Conservation (phyloP, 2,329 filamentous ascomycete species). For the Colletotrichum endophyticum region DNA sequence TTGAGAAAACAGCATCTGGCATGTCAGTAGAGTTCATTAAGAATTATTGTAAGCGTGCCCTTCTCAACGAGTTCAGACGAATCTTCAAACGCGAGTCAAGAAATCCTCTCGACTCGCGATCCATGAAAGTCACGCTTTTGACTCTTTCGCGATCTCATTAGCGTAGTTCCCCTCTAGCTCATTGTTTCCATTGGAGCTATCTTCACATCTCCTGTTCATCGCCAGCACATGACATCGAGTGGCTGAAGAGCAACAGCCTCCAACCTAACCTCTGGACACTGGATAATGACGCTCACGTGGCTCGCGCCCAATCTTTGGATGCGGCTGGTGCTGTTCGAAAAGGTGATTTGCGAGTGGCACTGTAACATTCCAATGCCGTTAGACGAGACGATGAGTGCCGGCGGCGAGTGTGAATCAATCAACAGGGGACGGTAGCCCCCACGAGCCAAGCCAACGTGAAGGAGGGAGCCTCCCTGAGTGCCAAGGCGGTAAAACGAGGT, state of each 20-base stretch:
- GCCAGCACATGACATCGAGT: background rate
- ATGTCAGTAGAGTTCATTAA: background rate
- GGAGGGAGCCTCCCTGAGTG: background rate
- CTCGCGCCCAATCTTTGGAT: background rate
- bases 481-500: background rate
- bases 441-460: background rate
- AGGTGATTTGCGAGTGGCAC: background rate
- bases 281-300: background rate
- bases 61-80: background rate
- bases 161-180: background rate
- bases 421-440: background rate
- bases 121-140: background rate
- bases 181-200: background rate
- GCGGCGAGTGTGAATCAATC: background rate
- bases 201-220: background rate
- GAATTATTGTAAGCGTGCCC: background rate
- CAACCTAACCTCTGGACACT: background rate
- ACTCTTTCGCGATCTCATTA: background rate
- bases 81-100: background rate
- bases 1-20: background rate
- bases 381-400: background rate
- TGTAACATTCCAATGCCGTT: background rate
- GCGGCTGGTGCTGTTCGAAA: background rate
- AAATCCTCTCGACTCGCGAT: background rate
- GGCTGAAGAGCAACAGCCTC: background rate